Base-by-base conservation (phyloP, 768 basidiomycete genomes). In the Lactifluus volemus region DNA sequence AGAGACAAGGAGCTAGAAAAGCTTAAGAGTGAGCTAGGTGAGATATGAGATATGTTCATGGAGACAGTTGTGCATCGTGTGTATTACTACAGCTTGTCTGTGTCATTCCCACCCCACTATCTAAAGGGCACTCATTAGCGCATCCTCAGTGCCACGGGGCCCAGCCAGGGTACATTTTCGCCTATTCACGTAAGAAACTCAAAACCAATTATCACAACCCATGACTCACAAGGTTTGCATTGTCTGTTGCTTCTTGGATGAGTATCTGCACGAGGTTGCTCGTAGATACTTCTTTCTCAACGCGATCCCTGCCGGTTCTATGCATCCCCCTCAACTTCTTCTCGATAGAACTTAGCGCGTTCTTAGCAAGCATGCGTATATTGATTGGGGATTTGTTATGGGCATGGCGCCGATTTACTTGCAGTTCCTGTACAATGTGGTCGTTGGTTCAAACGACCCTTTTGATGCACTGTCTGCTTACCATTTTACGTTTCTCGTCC, bases 141-240 rank as follows among this genome's bases (percentile, higher is more conserved):
- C 8, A 19, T 6, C 19, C 25, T 71, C 58, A 92, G 70, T 88
- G 79, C 85, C 88, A 90, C n/a, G 88, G 75, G 30, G 85, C 86
- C 90, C 92, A 96, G 12, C 88, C 94, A 45, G 84, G 81, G 74
- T 96, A 97, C 95, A 97, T 97, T 70, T 81, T 85, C 12, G 81
- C 81, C 93, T 95, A 68, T 41, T 55, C 42, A 49, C 14, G 44
- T 63, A 25, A 65, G 63, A 71, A 30, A 67, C 48, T 63, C 30
- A 65, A 63, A 71, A 32, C 67, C 50, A 29, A 25, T 7, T 29
- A 38, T 38, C 1, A 9, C 34, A 29, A 55, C 19, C 32, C 45
- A 17, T 3, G 9, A 71, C 82, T 68, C 55, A 82, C 87, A 73
- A 99, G 72, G 68, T 97, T 94, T 21, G 70, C 72, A 2, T 74